Conservation (phyloP, 345 rosid species). For the Leavenworthia alabamica region DNA sequence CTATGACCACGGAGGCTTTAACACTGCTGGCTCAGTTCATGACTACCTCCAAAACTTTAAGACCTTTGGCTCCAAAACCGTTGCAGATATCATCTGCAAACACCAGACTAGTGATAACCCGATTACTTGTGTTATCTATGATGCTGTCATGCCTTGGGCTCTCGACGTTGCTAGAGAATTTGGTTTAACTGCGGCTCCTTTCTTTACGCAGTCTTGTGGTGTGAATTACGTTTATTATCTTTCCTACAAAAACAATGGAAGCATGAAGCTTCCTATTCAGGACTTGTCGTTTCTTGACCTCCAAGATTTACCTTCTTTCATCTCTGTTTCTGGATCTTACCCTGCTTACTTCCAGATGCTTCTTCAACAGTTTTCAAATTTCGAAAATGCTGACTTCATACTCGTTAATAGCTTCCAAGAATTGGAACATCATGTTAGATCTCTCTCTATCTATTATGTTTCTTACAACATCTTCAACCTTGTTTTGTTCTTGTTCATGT, state of each 20-base stretch:
- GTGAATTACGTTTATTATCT: conserved; percentile 51
- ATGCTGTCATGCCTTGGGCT: conserved; percentile 58
- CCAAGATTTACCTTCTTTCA: conserved; percentile 51
- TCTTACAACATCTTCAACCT: background rate
- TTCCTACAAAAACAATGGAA: conserved; percentile 25
- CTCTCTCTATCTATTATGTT: background rate
- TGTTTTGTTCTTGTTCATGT: background rate
- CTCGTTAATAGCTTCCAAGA: conserved; percentile 44
- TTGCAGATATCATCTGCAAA: conserved; percentile 39
- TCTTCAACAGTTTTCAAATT: conserved; percentile 40
- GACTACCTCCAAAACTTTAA: conserved; percentile 36
- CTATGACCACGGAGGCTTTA: conserved; percentile 13
- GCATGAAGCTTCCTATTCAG: conserved; percentile 36
- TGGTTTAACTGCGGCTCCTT: conserved; percentile 40
- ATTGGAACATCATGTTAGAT: conserved; percentile 33
- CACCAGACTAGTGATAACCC: conserved; percentile 32
- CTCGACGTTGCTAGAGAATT: conserved; percentile 48
- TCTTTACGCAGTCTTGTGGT: conserved; percentile 58
- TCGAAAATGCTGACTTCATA: conserved; percentile 38
- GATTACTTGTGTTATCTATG: conserved; percentile 48
- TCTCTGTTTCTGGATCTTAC: conserved; percentile 37
- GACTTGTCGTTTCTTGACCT: conserved; percentile 42
- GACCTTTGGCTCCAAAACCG: conserved; percentile 40
- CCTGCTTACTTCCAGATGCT: conserved; percentile 47
- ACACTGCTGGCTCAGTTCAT: background rate